Evolutionary conservation across 2,329 filamentous ascomycete species (phyloP).

Genomic region (Purpureocillium lavendulum): DNA sequence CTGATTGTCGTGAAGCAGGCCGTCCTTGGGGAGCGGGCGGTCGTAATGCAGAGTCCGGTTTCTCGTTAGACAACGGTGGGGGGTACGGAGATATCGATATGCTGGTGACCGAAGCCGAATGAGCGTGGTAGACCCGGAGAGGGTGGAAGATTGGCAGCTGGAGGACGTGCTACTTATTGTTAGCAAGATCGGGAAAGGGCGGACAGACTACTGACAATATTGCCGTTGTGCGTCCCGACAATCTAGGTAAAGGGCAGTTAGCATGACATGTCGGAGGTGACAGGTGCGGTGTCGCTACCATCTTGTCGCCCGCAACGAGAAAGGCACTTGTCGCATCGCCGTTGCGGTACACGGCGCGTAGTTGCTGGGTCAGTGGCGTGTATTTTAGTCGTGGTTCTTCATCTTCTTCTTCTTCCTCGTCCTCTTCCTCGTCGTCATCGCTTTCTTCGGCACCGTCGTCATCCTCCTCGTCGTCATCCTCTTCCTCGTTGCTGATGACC

Average conservation of each 20-base stretch:
- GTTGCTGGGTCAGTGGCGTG: conserved; percentile 70
- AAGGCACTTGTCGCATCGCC: conserved; percentile 92
- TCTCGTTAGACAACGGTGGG: conserved; percentile 37
- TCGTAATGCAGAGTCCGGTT: conserved; percentile 31
- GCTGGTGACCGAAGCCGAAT: conserved; percentile 82
- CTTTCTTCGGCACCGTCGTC: conserved; percentile 37
- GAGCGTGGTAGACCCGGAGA: conserved; percentile 82
- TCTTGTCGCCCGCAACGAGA: conserved; percentile 88
- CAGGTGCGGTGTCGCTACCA: conserved; percentile 48
- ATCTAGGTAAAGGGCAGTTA: conserved; percentile 48
- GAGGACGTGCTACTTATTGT: conserved; percentile 62
- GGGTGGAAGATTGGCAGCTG: conserved; percentile 74
- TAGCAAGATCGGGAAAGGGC: conserved; percentile 11
- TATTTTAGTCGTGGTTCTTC: conserved; percentile 95
- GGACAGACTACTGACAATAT: conserved; percentile 60
- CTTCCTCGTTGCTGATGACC: conserved; percentile 11
- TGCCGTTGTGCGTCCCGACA: conserved; percentile 91
- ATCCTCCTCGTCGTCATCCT: conserved; percentile 25
- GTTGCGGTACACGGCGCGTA: conserved; percentile 80
- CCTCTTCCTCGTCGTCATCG: conserved; percentile 52
- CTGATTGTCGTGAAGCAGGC: conserved; percentile 19
- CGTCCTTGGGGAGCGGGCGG: conserved; percentile 25
- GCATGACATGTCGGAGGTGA: not conserved
- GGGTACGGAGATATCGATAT: conserved; percentile 87
- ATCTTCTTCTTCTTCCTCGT: conserved; percentile 76